Conservation (phyloP, 2,329 filamentous ascomycete genomes). For the Ramularia collo-cygni region DNA sequence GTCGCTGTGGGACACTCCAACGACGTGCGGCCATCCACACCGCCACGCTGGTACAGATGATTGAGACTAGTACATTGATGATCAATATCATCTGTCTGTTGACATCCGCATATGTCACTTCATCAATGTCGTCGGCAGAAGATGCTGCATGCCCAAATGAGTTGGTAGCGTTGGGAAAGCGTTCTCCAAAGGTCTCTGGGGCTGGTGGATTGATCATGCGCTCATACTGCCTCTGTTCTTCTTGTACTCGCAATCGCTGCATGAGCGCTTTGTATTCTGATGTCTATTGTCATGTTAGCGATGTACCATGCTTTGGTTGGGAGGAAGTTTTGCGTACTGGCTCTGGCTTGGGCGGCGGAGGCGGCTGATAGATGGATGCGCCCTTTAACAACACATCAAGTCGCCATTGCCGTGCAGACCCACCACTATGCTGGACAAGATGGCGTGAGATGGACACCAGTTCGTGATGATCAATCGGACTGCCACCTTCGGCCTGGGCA, state of each 20-base stretch:
- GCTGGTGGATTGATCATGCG: slow-evolving; percentile 63
- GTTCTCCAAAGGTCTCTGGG: slow-evolving; percentile 53
- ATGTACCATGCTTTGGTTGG: background rate
- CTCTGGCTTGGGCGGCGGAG: slow-evolving; percentile 70
- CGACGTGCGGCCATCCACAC: slow-evolving; percentile 72
- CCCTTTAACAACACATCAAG: slow-evolving; percentile 68
- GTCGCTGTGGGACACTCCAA: slow-evolving; percentile 64
- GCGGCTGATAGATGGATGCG: slow-evolving; percentile 66
- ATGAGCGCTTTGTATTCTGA: slow-evolving; percentile 82
- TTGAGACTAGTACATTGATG: slow-evolving; percentile 81
- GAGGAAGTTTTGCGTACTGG: slow-evolving; percentile 50
- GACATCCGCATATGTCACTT: slow-evolving; percentile 63
- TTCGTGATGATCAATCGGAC: slow-evolving; percentile 65
- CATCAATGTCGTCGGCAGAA: slow-evolving; percentile 48
- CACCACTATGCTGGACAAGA: slow-evolving; percentile 35
- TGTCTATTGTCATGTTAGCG: slow-evolving; percentile 44
- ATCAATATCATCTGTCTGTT: slow-evolving; percentile 79
- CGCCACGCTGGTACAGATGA: slow-evolving; percentile 68
- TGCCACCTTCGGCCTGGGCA: slow-evolving; percentile 43
- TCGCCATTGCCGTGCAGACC: slow-evolving; percentile 32
- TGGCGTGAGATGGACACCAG: slow-evolving; percentile 56
- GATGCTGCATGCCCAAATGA: slow-evolving; percentile 32
- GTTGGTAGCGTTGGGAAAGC: slow-evolving; percentile 50
- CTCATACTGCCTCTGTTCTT: slow-evolving; percentile 76
- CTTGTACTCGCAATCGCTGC: slow-evolving; percentile 72